Evolutionary conservation across 495 filamentous ascomycete genomes (phyloP).

Genomic region (Aspergillus ostianus): DNA sequence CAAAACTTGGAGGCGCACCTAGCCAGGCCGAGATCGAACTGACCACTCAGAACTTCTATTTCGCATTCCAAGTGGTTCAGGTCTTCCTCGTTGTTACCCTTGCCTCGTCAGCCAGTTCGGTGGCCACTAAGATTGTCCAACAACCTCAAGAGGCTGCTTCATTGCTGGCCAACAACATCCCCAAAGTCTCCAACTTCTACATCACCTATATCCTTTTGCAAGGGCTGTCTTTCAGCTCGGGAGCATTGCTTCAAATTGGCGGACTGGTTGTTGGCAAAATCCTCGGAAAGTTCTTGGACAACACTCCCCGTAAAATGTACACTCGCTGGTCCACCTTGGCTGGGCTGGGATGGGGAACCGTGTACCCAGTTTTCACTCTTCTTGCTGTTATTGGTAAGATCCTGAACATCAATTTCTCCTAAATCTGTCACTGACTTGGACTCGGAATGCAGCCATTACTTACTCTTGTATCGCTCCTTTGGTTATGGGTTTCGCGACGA

Average conservation of each 20-base stretch:
- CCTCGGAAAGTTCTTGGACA: slow-evolving; percentile 69
- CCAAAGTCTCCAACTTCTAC: slow-evolving; percentile 88
- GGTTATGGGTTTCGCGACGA: slow-evolving; percentile 79
- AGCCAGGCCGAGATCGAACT: slow-evolving; percentile 78
- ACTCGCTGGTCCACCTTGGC: slow-evolving; percentile 62
- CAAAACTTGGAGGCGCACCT: slow-evolving; percentile 75
- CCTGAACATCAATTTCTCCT: neutral
- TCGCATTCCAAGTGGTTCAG: slow-evolving; percentile 92
- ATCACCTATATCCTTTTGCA: slow-evolving; percentile 94
- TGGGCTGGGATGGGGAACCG: slow-evolving; percentile 79
- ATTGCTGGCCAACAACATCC: slow-evolving; percentile 73
- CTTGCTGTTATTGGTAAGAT: slow-evolving; percentile 69
- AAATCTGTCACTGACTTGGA: slow-evolving; percentile 7
- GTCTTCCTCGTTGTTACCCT: slow-evolving; percentile 89
- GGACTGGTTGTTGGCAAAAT: slow-evolving; percentile 76
- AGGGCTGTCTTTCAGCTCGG: slow-evolving; percentile 78
- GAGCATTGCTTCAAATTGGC: slow-evolving; percentile 71
- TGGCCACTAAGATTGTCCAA: slow-evolving; percentile 58
- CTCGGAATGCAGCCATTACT: slow-evolving; percentile 58
- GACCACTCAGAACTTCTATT: slow-evolving; percentile 88
- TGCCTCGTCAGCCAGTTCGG: slow-evolving; percentile 60
- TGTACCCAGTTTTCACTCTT: slow-evolving; percentile 82
- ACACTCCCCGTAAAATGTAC: slow-evolving; percentile 75
- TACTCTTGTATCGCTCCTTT: slow-evolving; percentile 91
- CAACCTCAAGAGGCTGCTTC: slow-evolving; percentile 58